These are phyloP conservation scores for Fonsecaea nubica DNA, from an alignment of 2,329 filamentous ascomycete genomes.

Conservation along the genomic window DNA sequence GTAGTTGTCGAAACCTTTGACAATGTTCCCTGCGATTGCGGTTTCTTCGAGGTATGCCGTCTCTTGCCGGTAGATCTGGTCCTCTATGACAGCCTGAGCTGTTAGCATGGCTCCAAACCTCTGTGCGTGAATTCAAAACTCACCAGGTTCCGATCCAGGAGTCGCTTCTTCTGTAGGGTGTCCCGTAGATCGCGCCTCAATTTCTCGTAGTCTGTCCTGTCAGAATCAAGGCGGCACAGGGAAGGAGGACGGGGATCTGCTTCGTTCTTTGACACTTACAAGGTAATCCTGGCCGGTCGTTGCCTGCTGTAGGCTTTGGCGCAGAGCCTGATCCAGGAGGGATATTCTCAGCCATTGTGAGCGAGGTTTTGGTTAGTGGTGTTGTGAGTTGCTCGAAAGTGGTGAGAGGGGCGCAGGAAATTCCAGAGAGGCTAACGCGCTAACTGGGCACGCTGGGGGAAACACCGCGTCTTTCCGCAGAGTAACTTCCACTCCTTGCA, in stretches of 20 bases:
- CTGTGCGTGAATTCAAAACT: slow-evolving; percentile 36
- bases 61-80: slow-evolving; percentile 83
- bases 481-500: neutral
- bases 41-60: slow-evolving; percentile 89
- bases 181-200: slow-evolving; percentile 71
- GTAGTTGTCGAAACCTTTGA: slow-evolving; percentile 97
- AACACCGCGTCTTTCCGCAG: neutral
- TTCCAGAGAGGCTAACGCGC: neutral
- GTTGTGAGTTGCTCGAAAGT: neutral
- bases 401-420: neutral
- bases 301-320: slow-evolving; percentile 32
- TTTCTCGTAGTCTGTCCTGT: slow-evolving; percentile 67
- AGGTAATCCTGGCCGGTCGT: slow-evolving; percentile 56
- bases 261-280: slow-evolving; percentile 43
- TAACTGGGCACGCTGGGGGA: neutral
- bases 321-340: slow-evolving; percentile 42
- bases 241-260: neutral
- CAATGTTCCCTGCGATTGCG: slow-evolving; percentile 85
- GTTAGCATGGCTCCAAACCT: slow-evolving; percentile 15
- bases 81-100: slow-evolving; percentile 69
- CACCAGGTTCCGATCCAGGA: slow-evolving; percentile 67
- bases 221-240: neutral
- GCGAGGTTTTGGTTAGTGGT: neutral
- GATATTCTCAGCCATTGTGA: slow-evolving; percentile 51
- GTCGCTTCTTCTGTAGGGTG: slow-evolving; percentile 69